Percentiles rank a stretch among this genome's conserved stretches.
Conservation (phyloP, 768 basidiomycete genomes). For the Amylocystis lapponica region DNA sequence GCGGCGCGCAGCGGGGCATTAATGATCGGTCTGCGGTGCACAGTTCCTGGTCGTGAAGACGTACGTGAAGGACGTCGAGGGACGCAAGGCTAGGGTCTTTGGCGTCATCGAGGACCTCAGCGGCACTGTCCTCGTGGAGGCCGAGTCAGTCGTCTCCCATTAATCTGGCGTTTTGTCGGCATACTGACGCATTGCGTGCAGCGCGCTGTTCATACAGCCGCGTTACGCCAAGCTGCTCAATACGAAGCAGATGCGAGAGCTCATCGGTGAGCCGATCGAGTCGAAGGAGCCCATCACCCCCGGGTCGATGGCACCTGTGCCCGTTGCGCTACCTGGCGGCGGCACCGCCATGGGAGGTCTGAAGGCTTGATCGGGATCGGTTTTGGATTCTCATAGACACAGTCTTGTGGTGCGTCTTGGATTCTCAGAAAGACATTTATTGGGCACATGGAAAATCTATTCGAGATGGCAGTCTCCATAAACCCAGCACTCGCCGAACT, state of each 20-base stretch:
- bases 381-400: too few relatives aligned
- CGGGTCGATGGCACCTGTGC: conserved; percentile 17
- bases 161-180: too few relatives aligned
- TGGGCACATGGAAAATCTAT: too few relatives aligned
- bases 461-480: too few relatives aligned
- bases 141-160: conserved; percentile 46
- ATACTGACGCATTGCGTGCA: conserved; percentile 21
- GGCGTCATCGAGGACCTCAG: conserved; percentile 74
- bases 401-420: too few relatives aligned
- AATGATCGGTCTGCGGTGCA: neutral
- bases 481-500: too few relatives aligned
- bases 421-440: too few relatives aligned
- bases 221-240: conserved; percentile 77
- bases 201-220: conserved; percentile 84
- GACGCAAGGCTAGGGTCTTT: conserved; percentile 69
- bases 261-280: conserved; percentile 52
- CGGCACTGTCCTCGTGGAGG: conserved; percentile 81
- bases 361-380: neutral
- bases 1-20: conserved; percentile 2
- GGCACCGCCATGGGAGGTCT: neutral
- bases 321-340: conserved; percentile 16
- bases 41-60: conserved; percentile 85
- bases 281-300: conserved; percentile 14
- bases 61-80: conserved; percentile 57
- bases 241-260: conserved; percentile 49